Conservation (phyloP, 805 yeast species). For the Lipomyces sp. region DNA sequence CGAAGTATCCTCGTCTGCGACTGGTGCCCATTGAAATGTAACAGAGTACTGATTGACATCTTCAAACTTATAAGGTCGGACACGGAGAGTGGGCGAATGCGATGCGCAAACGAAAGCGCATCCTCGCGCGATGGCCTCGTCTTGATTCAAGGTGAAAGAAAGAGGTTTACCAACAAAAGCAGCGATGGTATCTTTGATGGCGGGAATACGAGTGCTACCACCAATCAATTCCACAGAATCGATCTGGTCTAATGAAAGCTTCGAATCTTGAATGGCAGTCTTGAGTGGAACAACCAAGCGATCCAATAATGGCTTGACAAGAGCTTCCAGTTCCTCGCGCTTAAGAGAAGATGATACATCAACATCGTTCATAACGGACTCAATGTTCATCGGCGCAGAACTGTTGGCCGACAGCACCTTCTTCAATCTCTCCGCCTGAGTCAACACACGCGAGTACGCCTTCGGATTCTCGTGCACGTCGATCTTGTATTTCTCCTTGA, state of each 20-base stretch:
- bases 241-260: conserved; percentile 64
- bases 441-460: conserved; percentile 88
- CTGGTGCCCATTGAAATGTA: conserved; percentile 91
- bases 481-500: conserved; percentile 77
- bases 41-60: conserved; percentile 90
- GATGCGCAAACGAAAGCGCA: conserved; percentile 98
- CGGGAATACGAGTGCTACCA: conserved; percentile 97
- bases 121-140: conserved; percentile 98
- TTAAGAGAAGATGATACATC: conserved; percentile 87
- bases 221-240: conserved; percentile 95
- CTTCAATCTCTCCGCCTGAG: conserved; percentile 90
- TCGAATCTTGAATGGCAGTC: conserved; percentile 76
- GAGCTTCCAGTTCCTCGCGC: conserved; percentile 91
- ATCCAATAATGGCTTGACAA: conserved; percentile 74
- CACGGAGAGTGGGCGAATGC: conserved; percentile 98
- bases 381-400: conserved; percentile 89
- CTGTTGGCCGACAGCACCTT: conserved; percentile 95
- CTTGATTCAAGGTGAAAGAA: conserved; percentile 95
- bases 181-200: conserved; percentile 74
- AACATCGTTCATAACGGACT: conserved; percentile 94
- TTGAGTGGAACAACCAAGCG: conserved; percentile 76
- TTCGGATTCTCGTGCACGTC: conserved; percentile 88
- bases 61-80: conserved; percentile 97
- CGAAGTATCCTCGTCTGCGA: conserved; percentile 82
- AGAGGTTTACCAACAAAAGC: conserved; percentile 80